Percentiles rank a stretch among this genome's conserved stretches.
Conservation (phyloP, 441 rosid species). For the Adansonia rubrostipa region DNA sequence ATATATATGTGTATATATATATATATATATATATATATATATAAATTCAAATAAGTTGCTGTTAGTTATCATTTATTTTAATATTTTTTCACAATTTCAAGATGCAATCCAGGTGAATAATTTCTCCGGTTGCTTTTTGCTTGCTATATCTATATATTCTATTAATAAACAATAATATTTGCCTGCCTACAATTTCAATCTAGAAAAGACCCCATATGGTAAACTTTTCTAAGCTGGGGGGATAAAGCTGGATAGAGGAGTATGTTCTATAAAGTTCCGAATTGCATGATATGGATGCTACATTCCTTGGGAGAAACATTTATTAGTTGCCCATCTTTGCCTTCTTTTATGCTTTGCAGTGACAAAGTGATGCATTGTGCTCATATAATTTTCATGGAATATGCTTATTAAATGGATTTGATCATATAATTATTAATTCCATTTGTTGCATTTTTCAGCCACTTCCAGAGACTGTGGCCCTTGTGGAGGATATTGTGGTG, state of each 20-base stretch:
- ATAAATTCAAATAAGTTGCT: background rate
- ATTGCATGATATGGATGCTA: background rate
- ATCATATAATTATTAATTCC: conserved; percentile 4
- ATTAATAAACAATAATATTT: background rate
- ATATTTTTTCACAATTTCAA: background rate
- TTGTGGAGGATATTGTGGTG: conserved; percentile 91
- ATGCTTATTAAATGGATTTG: background rate
- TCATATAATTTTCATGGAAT: background rate
- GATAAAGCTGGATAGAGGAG: background rate
- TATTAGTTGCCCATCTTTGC: background rate
- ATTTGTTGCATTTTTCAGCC: conserved; percentile 53
- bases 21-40: background rate
- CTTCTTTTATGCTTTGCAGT: background rate
- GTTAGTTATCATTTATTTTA: background rate
- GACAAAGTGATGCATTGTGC: background rate
- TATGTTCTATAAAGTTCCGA: background rate
- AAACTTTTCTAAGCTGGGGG: background rate
- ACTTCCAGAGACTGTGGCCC: conserved; percentile 90
- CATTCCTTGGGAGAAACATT: background rate
- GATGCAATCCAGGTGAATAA: background rate
- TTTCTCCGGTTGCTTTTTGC: background rate
- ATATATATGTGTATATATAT: no score
- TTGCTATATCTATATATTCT: background rate
- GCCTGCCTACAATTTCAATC: background rate
- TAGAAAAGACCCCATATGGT: background rate